Evolutionary conservation across 805 yeast genomes (phyloP), one percentile per base, ranked within the genome.

Genomic region (Candida maltosa): DNA sequence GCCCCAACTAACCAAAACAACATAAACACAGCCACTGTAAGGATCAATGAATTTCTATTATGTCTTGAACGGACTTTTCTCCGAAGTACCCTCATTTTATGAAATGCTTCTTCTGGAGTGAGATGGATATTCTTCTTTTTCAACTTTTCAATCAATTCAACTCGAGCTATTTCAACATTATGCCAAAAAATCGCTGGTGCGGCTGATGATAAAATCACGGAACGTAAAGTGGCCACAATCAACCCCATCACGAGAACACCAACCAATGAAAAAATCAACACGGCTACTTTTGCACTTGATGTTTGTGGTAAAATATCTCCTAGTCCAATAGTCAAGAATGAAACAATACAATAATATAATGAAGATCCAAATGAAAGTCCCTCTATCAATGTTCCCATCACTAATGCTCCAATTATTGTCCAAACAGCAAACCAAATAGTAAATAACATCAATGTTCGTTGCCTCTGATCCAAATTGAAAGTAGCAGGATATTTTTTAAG

Each of bases 161-260:
- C 40, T 39, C 95, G 67, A 7, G 57, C 54, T 15, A 48, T 54
- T 48, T 85, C 94, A 7, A 80, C 61, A 30, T 70, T 60, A 56
- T 84, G 80, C 78, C 88, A 79, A 38, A 75, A 74, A 8, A 80
- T 59, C 1, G 85, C 76, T 3, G 87, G 80, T 0, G 76, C 73
- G 2, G 80, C 71, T 2, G 83, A 67, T n/a, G 74, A 69, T 15
- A 75, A 58, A 16, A 84, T 78, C 42, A 83, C 77, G 19, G 76
- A 72, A 24, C 88, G 64, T 16, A 87, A 79, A 63, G 83, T 76
- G 0, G 84, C 73, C 16, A 88, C 68, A 11, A 86, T 76, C 32
- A 88, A 65, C 43, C 95, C 96, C 51, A 87, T 68, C 18, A 80
- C 61, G 21, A 88, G 56, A 14, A 88, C 75, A 0, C 95, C 96